Conservation (phyloP, 768 basidiomycete species). For the Collybiopsis luxurians region DNA sequence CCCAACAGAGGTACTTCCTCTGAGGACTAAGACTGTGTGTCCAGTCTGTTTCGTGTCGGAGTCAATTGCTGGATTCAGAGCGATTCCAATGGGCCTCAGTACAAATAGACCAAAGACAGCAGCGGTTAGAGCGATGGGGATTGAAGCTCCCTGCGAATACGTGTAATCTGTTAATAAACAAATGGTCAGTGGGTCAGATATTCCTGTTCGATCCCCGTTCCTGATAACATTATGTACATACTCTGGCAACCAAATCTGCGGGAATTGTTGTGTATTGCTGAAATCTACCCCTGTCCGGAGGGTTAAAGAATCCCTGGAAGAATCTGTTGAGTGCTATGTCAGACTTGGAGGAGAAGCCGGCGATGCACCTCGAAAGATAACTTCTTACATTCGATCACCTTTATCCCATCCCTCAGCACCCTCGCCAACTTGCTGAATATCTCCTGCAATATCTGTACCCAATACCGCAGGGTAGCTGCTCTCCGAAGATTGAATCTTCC, state of each 20-base stretch:
- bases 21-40: too few species aligned
- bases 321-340: slow-evolving; percentile 1
- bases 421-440: slow-evolving; percentile 30
- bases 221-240: too few species aligned
- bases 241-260: slow-evolving; percentile 16
- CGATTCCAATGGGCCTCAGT: slow-evolving; percentile 29
- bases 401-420: slow-evolving; percentile 28
- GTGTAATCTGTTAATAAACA: slow-evolving; percentile 12
- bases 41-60: too few species aligned
- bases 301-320: slow-evolving; percentile 13
- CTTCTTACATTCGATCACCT: slow-evolving; percentile 32
- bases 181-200: too few species aligned
- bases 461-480: too few species aligned
- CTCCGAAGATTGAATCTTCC: slow-evolving; percentile 26
- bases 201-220: too few species aligned
- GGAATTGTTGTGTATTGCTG: slow-evolving; percentile 21
- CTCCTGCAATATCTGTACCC: slow-evolving; percentile 29
- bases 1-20: too few species aligned
- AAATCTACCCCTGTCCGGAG: slow-evolving; percentile 11
- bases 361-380: too few species aligned
- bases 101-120: slow-evolving; percentile 23
- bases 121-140: slow-evolving; percentile 22
- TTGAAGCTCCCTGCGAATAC: slow-evolving; percentile 21
- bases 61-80: too few species aligned
- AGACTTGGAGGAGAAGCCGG: too few species aligned